Evolutionary conservation across 352 stramenopile genomes (phyloP).

Genomic region (Phytopythium chamaehyphon): DNA sequence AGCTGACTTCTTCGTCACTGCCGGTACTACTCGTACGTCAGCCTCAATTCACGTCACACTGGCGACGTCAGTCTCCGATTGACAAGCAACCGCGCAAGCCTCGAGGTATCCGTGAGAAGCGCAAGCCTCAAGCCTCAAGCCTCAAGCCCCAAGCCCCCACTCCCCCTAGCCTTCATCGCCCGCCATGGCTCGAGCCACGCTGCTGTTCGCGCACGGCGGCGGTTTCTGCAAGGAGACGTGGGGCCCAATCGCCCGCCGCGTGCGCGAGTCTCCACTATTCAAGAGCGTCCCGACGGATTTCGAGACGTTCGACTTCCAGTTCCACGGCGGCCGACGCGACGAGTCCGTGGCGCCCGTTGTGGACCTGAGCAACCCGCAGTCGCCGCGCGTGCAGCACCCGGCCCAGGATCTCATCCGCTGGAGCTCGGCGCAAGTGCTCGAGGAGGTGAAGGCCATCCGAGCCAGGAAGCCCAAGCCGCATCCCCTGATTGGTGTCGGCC

Average conservation of each 20-base stretch:
- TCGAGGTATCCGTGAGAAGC: background rate
- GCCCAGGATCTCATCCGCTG: slow-evolving; percentile 14
- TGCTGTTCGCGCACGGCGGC: slow-evolving; percentile 42
- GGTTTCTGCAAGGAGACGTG: slow-evolving; percentile 43
- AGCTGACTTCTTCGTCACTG: background rate
- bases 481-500: slow-evolving; percentile 24
- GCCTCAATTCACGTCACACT: too few species aligned
- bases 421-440: slow-evolving; percentile 18
- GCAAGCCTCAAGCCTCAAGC: too few species aligned
- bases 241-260: slow-evolving; percentile 31
- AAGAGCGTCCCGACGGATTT: slow-evolving; percentile 15
- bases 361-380: slow-evolving; percentile 7
- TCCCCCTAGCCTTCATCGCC: background rate
- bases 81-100: too few species aligned
- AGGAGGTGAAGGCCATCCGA: slow-evolving; percentile 12
- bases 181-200: slow-evolving; percentile 7
- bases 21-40: too few species aligned
- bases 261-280: slow-evolving; percentile 20
- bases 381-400: slow-evolving; percentile 24
- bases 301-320: slow-evolving; percentile 32
- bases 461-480: background rate
- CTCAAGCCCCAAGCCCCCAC: too few species aligned
- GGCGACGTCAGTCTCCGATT: too few species aligned
- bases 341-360: slow-evolving; percentile 17
- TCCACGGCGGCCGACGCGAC: slow-evolving; percentile 33